phyloP scores from a whole-genome alignment of 2,329 filamentous ascomycete species.

The Aureobasidium mangrovei region DNA sequence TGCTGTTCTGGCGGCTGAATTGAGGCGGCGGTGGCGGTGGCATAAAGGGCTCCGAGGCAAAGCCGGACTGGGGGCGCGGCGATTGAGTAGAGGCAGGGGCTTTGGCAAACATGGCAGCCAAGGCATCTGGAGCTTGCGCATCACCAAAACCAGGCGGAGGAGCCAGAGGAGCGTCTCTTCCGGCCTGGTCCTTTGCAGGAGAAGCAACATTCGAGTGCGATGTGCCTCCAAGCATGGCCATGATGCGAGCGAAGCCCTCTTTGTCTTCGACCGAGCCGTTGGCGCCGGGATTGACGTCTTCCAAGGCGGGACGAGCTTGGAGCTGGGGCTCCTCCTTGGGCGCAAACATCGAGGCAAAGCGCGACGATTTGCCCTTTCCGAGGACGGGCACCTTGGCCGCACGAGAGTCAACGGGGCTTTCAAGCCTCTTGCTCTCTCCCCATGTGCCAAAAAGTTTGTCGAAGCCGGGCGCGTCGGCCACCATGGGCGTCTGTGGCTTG shows the following conservation, averaged over 20 bases:
- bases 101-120: constrained; percentile 14
- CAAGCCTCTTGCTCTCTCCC: constrained; percentile 41
- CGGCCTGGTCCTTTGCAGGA: constrained; percentile 14
- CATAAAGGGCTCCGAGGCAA: constrained; percentile 3
- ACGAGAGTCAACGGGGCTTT: constrained; percentile 31
- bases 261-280: constrained; percentile 56
- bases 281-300: constrained; percentile 15
- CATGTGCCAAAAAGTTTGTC: constrained; percentile 66
- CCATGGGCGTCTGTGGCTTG: constrained; percentile 51
- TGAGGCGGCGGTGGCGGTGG: constrained; percentile 2
- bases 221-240: constrained; percentile 61
- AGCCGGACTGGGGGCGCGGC: constrained; percentile 8
- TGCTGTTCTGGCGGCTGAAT: constrained; percentile 5
- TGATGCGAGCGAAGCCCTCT: constrained; percentile 73
- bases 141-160: not conserved
- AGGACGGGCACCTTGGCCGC: constrained; percentile 23
- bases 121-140: not conserved
- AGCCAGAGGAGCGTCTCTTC: constrained; percentile 1
- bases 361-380: constrained; percentile 63
- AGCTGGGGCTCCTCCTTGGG: constrained; percentile 29
- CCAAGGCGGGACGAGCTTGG: constrained; percentile 16
- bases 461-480: constrained; percentile 53
- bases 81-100: constrained; percentile 3
- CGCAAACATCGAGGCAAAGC: constrained; percentile 68
- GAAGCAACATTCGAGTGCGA: constrained; percentile 20